phyloP scores from a whole-genome alignment of 1,284 basidiomycete genomes.

The Ganoderma boninense region DNA sequence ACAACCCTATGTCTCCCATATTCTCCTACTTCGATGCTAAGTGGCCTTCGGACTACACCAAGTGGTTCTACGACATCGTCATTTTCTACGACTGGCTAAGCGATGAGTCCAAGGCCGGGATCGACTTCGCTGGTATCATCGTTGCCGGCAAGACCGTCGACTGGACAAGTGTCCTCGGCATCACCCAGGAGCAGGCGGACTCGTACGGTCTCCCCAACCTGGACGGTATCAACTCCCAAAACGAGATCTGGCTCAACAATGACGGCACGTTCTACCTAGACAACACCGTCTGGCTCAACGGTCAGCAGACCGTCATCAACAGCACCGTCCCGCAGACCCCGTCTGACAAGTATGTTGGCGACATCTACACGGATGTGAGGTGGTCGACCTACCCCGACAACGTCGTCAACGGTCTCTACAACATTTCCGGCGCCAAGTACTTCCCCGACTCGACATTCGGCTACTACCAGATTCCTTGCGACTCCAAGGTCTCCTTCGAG shows the following conservation, averaged over 20 bases:
- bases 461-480: slow-evolving; percentile 30
- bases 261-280: slow-evolving; percentile 29
- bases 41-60: slow-evolving; percentile 23
- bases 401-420: slow-evolving; percentile 27
- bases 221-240: slow-evolving; percentile 25
- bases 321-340: slow-evolving; percentile 22
- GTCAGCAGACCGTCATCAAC: slow-evolving; percentile 14
- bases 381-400: slow-evolving; percentile 25
- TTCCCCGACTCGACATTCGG: slow-evolving; percentile 23
- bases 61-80: slow-evolving; percentile 31
- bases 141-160: slow-evolving; percentile 23
- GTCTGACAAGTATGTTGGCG: slow-evolving; percentile 21
- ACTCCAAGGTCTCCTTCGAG: slow-evolving; percentile 21
- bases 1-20: slow-evolving; percentile 24
- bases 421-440: slow-evolving; percentile 24
- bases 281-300: slow-evolving; percentile 22
- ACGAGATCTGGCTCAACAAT: slow-evolving; percentile 22
- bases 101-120: slow-evolving; percentile 11
- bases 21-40: slow-evolving; percentile 28
- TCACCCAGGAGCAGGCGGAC: slow-evolving; percentile 17
- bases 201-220: slow-evolving; percentile 27
- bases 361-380: slow-evolving; percentile 18
- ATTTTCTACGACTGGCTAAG: slow-evolving; percentile 26
- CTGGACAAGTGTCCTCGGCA: slow-evolving; percentile 27
- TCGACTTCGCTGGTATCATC: slow-evolving; percentile 28